These are phyloP conservation scores for Auricularia sp. DNA, from an alignment of 768 basidiomycete genomes.

Conservation along the genomic window DNA sequence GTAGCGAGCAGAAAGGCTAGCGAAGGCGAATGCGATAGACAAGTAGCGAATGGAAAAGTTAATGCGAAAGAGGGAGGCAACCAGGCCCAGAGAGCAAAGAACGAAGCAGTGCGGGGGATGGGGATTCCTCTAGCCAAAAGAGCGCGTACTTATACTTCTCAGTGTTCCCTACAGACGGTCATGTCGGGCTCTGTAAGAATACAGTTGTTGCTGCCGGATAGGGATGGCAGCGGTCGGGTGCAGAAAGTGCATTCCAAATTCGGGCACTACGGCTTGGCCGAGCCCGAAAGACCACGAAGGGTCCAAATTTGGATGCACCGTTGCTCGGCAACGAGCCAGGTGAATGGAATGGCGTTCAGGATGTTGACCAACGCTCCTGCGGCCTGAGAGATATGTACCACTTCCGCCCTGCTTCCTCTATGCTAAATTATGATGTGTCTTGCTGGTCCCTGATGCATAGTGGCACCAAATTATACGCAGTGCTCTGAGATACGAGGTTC, in stretches of 20 bases:
- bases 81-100: neutral
- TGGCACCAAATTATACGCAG: too few relatives aligned
- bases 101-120: neutral
- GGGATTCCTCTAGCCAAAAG: neutral
- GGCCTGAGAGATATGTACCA: too few relatives aligned
- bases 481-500: too few relatives aligned
- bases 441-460: too few relatives aligned
- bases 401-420: too few relatives aligned
- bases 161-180: neutral
- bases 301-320: too few relatives aligned
- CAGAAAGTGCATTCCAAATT: neutral
- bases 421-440: too few relatives aligned
- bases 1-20: neutral
- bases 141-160: neutral
- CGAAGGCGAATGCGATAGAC: neutral
- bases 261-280: neutral
- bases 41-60: neutral
- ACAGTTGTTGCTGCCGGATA: neutral
- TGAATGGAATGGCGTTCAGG: too few relatives aligned
- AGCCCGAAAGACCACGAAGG: too few relatives aligned
- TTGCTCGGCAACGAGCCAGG: too few relatives aligned
- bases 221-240: neutral
- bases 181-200: neutral
- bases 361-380: too few relatives aligned
- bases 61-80: neutral